phyloP scores from a whole-genome alignment of 2,329 filamentous ascomycete species.

The Sphaerulina musiva region DNA sequence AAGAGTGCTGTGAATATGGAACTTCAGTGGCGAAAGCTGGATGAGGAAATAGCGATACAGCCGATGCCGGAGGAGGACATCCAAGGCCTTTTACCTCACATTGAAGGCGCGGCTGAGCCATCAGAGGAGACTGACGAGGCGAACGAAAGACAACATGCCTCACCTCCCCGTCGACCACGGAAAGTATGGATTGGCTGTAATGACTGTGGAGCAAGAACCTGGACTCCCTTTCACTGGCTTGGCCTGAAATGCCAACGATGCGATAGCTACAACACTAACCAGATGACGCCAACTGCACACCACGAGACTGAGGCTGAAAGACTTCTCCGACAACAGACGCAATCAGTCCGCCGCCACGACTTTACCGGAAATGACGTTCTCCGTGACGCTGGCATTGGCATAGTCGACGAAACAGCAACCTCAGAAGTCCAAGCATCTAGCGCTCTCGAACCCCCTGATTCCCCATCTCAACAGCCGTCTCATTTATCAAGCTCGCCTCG shows the following conservation, averaged over 20 bases:
- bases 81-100: slow-evolving; percentile 25
- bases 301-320: slow-evolving; percentile 33
- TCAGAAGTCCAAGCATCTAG: slow-evolving; percentile 9
- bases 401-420: slow-evolving; percentile 18
- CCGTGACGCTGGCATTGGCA: slow-evolving; percentile 31
- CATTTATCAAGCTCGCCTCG: slow-evolving; percentile 15
- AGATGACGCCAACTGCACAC: slow-evolving; percentile 40
- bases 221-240: slow-evolving; percentile 87
- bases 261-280: slow-evolving; percentile 49
- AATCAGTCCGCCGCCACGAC: slow-evolving; percentile 30
- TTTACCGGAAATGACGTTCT: slow-evolving; percentile 33
- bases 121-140: slow-evolving; percentile 28
- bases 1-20: slow-evolving; percentile 98
- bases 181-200: slow-evolving; percentile 83
- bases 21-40: slow-evolving; percentile 82
- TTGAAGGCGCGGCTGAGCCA: slow-evolving; percentile 8
- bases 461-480: slow-evolving; percentile 10
- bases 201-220: slow-evolving; percentile 83
- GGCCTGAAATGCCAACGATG: slow-evolving; percentile 74
- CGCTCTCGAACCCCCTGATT: slow-evolving; percentile 17
- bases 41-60: slow-evolving; percentile 77
- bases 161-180: slow-evolving; percentile 23
- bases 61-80: slow-evolving; percentile 66
- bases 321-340: slow-evolving; percentile 26
- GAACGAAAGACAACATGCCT: neutral